Base-by-base conservation (phyloP, 495 filamentous ascomycete species). In the Aspergillus incahuasiensis region DNA sequence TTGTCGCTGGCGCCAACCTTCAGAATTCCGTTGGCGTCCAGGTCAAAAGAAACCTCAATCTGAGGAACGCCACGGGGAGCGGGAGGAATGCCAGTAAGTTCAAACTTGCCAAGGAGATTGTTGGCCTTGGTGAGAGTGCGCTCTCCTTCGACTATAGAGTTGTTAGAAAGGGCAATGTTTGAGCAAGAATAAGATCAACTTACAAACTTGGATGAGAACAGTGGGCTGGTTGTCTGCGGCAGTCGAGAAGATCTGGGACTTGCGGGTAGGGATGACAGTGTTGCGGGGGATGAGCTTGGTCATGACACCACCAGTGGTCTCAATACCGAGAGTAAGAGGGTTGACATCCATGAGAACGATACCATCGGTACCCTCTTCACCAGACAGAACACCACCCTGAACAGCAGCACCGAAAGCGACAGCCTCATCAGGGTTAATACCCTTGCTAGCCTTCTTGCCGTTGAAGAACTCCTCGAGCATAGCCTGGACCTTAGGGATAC, bases 231-330 rank as follows among this genome's bases (percentile, higher is more conserved):
- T 96, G 68, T 97, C 92, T 63, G 92, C 92, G 57, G 92, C 92
- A 47, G 92, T 97, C 32, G 91, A 95, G 84, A 97, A 96, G 74
- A 95, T 95, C 80, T 96, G 92, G 69, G 86, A 89, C 83, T 97
- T 97, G 79, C 88, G 88, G 58, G 92, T 96, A 39, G 92, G 92
- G 71, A 97, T 95, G 59, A 91, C 86, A 54, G 92, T 96, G 79
- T 94, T 92, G 63, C 92, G 88, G 70, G 90, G 87, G 67, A 97
- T 96, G 61, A 97, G 81, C 79, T 92, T 94, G 70, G 92, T 96
- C 92, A 97, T 96, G 62, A 96, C 91, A 74, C 92, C 92, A 71
- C 92, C 92, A 60, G 92, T 96, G 65, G 92, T 96, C 79, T 97
- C 92, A 59, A 97, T 97, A 85, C 92, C 92, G 61, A 97, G 88